These are phyloP conservation scores for Xerocomellus chrysenteron DNA, from an alignment of 768 basidiomycete genomes.

Conservation along the genomic window DNA sequence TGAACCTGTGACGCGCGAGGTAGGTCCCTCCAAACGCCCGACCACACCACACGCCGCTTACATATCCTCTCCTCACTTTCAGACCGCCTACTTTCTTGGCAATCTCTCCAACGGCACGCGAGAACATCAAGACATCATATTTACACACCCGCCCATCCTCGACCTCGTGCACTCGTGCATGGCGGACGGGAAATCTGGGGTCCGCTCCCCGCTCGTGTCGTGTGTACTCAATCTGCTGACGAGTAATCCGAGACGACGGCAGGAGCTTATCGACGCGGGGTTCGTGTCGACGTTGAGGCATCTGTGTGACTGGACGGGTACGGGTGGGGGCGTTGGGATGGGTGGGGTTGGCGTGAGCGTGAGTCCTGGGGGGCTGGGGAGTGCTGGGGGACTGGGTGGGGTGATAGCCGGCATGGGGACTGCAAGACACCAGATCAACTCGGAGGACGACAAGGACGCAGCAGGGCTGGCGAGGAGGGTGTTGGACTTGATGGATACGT, in stretches of 20 bases:
- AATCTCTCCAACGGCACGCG: conserved; percentile 66
- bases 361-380: conserved; percentile 30
- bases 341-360: conserved; percentile 18
- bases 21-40: conserved; percentile 16
- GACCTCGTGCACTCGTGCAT: conserved; percentile 54
- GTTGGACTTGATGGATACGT: conserved; percentile 46
- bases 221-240: conserved; percentile 59
- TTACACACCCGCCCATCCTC: conserved; percentile 52
- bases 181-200: conserved; percentile 55
- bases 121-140: conserved; percentile 50
- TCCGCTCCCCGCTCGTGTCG: conserved; percentile 58
- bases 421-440: conserved; percentile 35
- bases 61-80: neutral
- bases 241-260: conserved; percentile 36
- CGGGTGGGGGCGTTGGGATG: conserved; percentile 2
- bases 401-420: neutral
- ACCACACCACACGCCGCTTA: neutral
- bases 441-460: conserved; percentile 63
- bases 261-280: conserved; percentile 43
- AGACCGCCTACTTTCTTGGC: conserved; percentile 62
- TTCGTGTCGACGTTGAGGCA: conserved; percentile 44
- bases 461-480: conserved; percentile 55
- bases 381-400: conserved; percentile 4
- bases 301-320: conserved; percentile 40
- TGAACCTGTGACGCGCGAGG: conserved; percentile 57